phyloP scores from a whole-genome alignment of 1,284 basidiomycete species.

The Schizopora paradoxa region DNA sequence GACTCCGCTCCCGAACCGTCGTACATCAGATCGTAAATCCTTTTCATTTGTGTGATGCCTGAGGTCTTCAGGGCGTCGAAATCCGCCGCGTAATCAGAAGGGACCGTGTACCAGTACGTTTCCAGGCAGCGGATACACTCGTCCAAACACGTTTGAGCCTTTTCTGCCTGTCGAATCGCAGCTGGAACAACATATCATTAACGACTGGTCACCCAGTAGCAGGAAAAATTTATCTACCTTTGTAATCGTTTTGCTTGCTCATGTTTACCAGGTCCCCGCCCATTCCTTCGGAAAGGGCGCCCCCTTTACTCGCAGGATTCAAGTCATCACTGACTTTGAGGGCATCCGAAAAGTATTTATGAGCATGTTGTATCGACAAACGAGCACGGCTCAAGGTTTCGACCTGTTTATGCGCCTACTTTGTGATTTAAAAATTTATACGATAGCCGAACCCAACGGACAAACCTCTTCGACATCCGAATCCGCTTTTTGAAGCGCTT shows the following conservation, averaged over 20 bases:
- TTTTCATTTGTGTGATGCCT: conserved; percentile 14
- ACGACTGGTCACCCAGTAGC: not conserved
- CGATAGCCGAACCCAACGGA: too few species aligned
- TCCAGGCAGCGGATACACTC: conserved; percentile 13
- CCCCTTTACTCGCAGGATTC: conserved; percentile 3
- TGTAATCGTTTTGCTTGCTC: conserved; percentile 14
- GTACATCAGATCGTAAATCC: conserved; percentile 16
- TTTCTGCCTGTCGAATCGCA: conserved; percentile 1
- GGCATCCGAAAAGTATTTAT: conserved; percentile 13
- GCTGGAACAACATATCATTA: not conserved
- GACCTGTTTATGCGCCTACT: not conserved
- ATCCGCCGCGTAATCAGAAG: conserved; percentile 5
- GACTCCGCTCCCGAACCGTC: conserved; percentile 1
- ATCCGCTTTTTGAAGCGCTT: too few species aligned
- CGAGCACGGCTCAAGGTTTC: conserved; percentile 10
- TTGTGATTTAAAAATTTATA: too few species aligned
- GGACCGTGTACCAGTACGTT: conserved; percentile 7
- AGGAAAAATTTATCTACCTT: conserved; percentile 6
- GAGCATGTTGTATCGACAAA: conserved; percentile 16
- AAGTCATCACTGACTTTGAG: conserved; percentile 11
- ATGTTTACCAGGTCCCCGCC: conserved; percentile 4
- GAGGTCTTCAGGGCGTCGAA: conserved; percentile 11
- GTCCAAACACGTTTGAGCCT: conserved; percentile 17
- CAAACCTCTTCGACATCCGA: too few species aligned
- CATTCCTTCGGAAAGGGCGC: conserved; percentile 7